A percentile compares a stretch with the other conserved stretches of the same genome.
Conservation (phyloP, 2,329 filamentous ascomycete species). For the Botrytis cinerea region DNA sequence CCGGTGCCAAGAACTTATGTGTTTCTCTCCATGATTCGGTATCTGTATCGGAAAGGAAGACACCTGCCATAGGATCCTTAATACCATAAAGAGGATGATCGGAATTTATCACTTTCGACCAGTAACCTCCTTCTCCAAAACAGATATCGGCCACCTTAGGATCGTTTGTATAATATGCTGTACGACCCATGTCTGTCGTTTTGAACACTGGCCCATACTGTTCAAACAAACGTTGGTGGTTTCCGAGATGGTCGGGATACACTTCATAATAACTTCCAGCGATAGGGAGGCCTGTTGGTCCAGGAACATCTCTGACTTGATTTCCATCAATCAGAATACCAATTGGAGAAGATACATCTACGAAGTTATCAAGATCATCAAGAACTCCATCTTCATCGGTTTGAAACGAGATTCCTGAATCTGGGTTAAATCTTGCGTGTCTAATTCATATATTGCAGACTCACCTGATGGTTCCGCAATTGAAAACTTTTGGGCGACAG, state of each 20-base stretch:
- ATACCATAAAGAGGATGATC: conserved; percentile 32
- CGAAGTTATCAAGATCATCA: conserved; percentile 28
- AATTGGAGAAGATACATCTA: conserved; percentile 25
- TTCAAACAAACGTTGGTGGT: conserved; percentile 46
- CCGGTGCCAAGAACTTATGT: conserved; percentile 33
- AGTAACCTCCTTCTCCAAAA: conserved; percentile 43
- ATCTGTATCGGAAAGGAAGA: conserved; percentile 33
- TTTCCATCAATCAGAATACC: conserved; percentile 31
- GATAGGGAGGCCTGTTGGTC: conserved; percentile 42
- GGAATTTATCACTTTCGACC: conserved; percentile 43
- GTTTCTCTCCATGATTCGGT: conserved; percentile 27
- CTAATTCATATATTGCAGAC: not conserved
- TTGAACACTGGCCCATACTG: conserved; percentile 44
- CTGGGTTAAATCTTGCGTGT: not conserved
- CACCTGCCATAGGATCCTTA: conserved; percentile 26
- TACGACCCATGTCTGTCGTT: conserved; percentile 44
- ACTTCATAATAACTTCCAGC: conserved; percentile 45
- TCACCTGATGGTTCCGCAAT: conserved; percentile 29
- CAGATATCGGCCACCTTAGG: conserved; percentile 41
- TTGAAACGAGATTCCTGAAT: conserved; percentile 29
- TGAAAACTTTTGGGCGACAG: conserved; percentile 26
- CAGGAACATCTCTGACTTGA: conserved; percentile 30
- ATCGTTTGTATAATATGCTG: conserved; percentile 43
- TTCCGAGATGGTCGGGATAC: conserved; percentile 47
- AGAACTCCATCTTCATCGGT: conserved; percentile 28